Conservation (phyloP, 345 rosid genomes). For the Toxicodendron radicans region DNA sequence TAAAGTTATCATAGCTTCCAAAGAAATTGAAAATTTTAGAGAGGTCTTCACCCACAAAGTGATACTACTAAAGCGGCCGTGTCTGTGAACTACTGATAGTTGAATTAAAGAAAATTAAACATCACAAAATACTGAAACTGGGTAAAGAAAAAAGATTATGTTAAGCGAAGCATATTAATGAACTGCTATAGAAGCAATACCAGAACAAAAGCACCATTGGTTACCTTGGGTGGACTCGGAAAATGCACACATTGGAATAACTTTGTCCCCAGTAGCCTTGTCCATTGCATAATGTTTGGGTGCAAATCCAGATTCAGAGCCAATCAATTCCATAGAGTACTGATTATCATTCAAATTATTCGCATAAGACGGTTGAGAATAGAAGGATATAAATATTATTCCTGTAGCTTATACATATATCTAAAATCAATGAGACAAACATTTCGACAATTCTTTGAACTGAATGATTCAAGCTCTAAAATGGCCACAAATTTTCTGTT, state of each 20-base stretch:
- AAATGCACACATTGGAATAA: conserved; percentile 71
- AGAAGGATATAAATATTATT: not conserved
- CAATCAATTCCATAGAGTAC: conserved; percentile 73
- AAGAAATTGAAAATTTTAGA: not conserved
- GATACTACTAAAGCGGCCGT: not conserved
- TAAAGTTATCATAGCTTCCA: not conserved
- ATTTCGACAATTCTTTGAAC: not conserved
- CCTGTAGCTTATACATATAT: not conserved
- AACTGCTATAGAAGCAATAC: not conserved
- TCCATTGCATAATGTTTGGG: conserved; percentile 73
- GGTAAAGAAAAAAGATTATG: too few species aligned
- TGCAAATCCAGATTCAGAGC: conserved; percentile 58
- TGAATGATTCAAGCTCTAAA: not conserved
- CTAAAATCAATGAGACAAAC: not conserved
- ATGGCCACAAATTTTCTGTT: not conserved
- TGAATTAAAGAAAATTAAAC: not conserved
- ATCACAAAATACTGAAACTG: not conserved
- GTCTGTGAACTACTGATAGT: not conserved
- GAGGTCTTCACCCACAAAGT: not conserved
- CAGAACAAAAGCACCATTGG: not conserved
- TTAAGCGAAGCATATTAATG: not conserved
- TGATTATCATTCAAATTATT: conserved; percentile 27
- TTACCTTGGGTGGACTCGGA: conserved; percentile 67
- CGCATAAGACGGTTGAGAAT: not conserved
- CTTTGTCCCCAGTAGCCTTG: conserved; percentile 63